Evolutionary conservation across 2,329 filamentous ascomycete genomes (phyloP), one percentile per base, ranked within the genome.

Genomic region (Diaporthe ampelina): DNA sequence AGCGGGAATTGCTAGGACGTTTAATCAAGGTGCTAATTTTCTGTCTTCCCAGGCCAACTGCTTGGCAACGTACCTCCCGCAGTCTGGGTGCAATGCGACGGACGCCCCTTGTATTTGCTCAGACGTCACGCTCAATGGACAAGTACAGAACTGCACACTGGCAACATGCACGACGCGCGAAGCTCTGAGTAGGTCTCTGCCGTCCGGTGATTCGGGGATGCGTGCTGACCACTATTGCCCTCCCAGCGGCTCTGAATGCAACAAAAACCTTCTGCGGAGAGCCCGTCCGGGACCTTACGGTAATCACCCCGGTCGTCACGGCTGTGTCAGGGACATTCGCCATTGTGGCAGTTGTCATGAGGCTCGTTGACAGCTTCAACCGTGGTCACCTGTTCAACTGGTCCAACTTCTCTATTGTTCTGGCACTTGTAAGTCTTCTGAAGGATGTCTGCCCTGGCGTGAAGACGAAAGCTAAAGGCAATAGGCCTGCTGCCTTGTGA

Each of bases 201-300:
- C 24, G n/a, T 17, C 32, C 45, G 24, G 21, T 19, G 17, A 21
- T 4, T 17, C 19, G 21, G 45, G n/a, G 13, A 19, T 26, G 8
- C n/a, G 21, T 67, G 32, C 63, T 67, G 10, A 67, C 7, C 26
- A 26, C 29, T 13, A 1, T 37, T 52, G 19, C 21, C 45, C 61
- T n/a, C 8, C 15, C 45, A 67, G 63, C 63, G 29, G 63, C 63
- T 26, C 11, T 52, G 29, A 67, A 67, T 19, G 45, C 45, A 52
- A 67, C 63, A 24, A 52, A 67, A 37, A 67, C 63, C 45, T 50
- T 67, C 13, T 67, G 63, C 45, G 63, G 63, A 29, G 45, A 67
- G 29, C 63, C 63, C 37, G 45, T 67, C 17, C 63, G 63, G 21
- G 63, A 67, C n/a, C 13, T 52, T 11, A 52, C 63, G 6, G n/a